Base-by-base conservation (phyloP, 805 yeast species). In the Ogataea henricii region DNA sequence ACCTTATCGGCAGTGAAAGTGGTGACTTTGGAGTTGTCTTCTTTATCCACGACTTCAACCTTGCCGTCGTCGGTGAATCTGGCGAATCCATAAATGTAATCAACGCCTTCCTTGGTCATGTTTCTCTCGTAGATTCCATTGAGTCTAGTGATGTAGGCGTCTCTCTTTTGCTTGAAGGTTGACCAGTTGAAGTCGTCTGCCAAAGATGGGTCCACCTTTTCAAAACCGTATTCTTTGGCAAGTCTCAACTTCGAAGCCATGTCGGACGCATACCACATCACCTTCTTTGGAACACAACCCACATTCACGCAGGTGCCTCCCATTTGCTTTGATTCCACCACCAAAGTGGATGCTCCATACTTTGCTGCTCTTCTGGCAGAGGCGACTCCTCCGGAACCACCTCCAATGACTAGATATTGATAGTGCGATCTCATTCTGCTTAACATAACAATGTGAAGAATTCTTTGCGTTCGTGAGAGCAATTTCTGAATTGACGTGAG, bases 351-450 rank as follows among this genome's bases (percentile, higher is more conserved):
- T 21, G 95, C 96, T 21, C 99, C 99, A 59, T 91, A 82, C 26
- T 82, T 78, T 30, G 98, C 97, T 10, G 99, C 98, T 60, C 98
- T 82, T 69, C 99, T 83, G 13, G 97, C 95, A 17, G 95, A 84
- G n/a, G 99, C 97, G 38, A 94, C 97, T 57, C 99, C 99, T 40
- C 98, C 99, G 30, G 97, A 89, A 12, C 99, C 99, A 49, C 99
- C 99, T 44, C 99, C 99, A 56, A 94, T 94, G 49, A 94, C 99
- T 43, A 94, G 73, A 66, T 88, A 92, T 63, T 94, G 90, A 76
- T 83, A 94, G 66, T 89, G 92, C 43, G 71, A 64, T 42, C 64
- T 65, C 71, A 67, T 66, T 27, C 60, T 52, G 39, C 49, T 60
- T 35, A 62, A 54, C 66, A 63, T 63, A 46, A 21, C 42, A 43